Evolutionary conservation across 1,284 basidiomycete genomes (phyloP).

Genomic region (Ceratobasidium papillatum): DNA sequence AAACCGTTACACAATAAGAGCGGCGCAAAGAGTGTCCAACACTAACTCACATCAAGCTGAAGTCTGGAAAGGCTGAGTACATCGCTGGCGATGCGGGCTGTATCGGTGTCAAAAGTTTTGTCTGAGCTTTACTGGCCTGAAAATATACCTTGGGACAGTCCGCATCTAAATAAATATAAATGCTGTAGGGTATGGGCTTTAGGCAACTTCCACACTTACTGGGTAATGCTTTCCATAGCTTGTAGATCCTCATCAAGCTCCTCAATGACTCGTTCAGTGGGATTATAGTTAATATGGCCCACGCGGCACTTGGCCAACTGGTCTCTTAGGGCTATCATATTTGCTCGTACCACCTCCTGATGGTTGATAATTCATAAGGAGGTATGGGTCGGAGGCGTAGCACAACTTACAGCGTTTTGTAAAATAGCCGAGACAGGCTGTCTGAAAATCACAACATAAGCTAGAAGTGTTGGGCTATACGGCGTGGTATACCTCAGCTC

Average conservation of each 20-base stretch:
- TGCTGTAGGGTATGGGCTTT: background rate
- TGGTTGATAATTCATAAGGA: background rate
- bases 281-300: background rate
- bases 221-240: conserved; percentile 32
- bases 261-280: conserved; percentile 48
- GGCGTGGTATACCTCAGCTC: conserved; percentile 42
- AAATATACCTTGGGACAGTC: conserved; percentile 2
- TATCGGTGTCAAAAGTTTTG: too few species aligned
- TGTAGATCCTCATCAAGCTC: conserved; percentile 55
- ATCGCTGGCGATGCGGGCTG: conserved; percentile 54
- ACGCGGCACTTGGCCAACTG: background rate
- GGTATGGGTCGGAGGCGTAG: background rate
- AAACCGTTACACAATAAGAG: too few species aligned
- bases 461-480: background rate
- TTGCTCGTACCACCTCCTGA: conserved; percentile 40
- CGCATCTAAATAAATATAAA: background rate
- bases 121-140: background rate
- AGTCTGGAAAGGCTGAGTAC: conserved; percentile 54
- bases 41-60: conserved; percentile 53
- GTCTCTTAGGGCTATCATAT: conserved; percentile 45
- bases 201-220: background rate
- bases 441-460: conserved; percentile 23
- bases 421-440: conserved; percentile 50
- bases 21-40: too few species aligned
- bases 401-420: conserved; percentile 27